Base-by-base conservation (phyloP, 495 filamentous ascomycete species). In the Lasiosphaeriaceae sp. region DNA sequence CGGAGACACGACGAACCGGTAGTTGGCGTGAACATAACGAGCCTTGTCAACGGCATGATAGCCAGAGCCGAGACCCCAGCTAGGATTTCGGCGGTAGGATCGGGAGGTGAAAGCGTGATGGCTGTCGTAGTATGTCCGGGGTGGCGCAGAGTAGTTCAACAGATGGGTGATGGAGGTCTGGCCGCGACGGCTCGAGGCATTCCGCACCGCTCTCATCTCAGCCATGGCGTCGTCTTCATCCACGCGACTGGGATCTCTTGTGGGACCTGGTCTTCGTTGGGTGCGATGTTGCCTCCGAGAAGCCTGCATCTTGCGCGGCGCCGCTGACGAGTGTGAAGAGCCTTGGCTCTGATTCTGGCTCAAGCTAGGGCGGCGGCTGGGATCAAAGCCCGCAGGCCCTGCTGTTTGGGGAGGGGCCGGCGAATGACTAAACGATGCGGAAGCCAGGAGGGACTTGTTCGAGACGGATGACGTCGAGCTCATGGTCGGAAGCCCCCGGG, bases 151-250 rank as follows among this genome's bases (percentile, higher is more conserved):
- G 68, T 96, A 94, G 71, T 90, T 95, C 84, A 98, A 89, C 24
- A 98, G 74, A 72, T 98, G 94, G 17, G 94, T 97, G 66, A 98
- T 97, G 63, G 90, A 95, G 39, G 90, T 96, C 63, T 96, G 94
- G 58, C 93, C 95, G 59, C 93, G 88, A 34, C 92, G 87, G 67
- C 87, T 91, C 58, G 79, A 90, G 41, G 88, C 78, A 65, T 92
- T 92, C 72, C 85, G 85, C 81, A 96, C 89, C 67, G 87, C 87
- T 73, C 85, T 86, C 59, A 90, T 81, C 78, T 96, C 91, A 55
- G 83, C 89, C 80, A 90, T 86, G 64, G 85, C 83, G 75, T 93
- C 90, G 77, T 96, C 90, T 41, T 74, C 69, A 71, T 82, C 78
- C 20, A 63, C 48, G 54, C 61, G 70, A 52, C 58, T 66, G 64